A percentile compares a stretch with the other conserved stretches of the same genome.
Conservation (phyloP, 495 filamentous ascomycete species). For the Rhizodiscina lignyota region DNA sequence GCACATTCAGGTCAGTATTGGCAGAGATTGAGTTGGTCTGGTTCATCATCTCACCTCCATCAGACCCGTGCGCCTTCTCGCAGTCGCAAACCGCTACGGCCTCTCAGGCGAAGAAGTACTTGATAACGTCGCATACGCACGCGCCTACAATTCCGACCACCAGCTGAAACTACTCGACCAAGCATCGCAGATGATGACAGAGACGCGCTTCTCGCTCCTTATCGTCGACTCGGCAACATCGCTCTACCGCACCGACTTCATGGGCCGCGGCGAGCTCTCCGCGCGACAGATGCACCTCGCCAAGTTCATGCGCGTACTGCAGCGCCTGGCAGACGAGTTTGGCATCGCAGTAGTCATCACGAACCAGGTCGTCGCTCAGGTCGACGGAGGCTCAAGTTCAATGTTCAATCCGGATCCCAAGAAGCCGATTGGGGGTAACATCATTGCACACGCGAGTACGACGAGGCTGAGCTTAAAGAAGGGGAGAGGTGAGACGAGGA, state of each 20-base stretch:
- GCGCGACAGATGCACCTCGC: constrained; percentile 83
- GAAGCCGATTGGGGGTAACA: constrained; percentile 97
- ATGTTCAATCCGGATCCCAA: constrained; percentile 99
- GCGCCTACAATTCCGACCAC: constrained; percentile 96
- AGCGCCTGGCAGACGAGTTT: constrained; percentile 91
- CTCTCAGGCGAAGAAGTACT: constrained; percentile 92
- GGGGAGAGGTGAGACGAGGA: constrained; percentile 81
- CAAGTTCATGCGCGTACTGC: constrained; percentile 91
- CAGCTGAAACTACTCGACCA: constrained; percentile 89
- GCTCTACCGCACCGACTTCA: constrained; percentile 89
- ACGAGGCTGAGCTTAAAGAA: constrained; percentile 86
- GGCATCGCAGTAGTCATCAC: constrained; percentile 98
- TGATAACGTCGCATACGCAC: constrained; percentile 94
- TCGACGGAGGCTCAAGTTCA: constrained; percentile 82
- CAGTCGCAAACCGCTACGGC: constrained; percentile 86
- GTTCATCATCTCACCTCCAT: neutral
- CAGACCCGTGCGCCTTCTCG: constrained; percentile 64
- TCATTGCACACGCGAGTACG: constrained; percentile 93
- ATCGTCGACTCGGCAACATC: constrained; percentile 92
- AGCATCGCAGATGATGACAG: constrained; percentile 96
- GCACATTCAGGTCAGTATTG: constrained; percentile 54
- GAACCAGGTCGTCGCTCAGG: constrained; percentile 95
- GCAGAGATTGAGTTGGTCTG: neutral
- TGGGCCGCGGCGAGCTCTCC: constrained; percentile 82
- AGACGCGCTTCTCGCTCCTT: constrained; percentile 88